Conservation (phyloP, 345 rosid genomes). For the Jatropha curcas region DNA sequence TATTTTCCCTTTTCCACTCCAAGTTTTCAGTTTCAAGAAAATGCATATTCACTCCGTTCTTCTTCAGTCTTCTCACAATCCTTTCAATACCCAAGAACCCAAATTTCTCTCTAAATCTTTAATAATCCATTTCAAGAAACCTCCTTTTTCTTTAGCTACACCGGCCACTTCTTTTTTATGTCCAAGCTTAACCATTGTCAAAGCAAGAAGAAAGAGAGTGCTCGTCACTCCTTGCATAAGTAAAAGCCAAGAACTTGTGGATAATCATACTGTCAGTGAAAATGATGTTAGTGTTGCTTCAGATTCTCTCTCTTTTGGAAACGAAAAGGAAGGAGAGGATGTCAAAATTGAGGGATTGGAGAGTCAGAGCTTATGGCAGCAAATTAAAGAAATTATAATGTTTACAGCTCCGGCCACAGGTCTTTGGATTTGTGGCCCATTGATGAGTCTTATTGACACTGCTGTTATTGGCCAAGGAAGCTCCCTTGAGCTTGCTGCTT, state of each 20-base stretch:
- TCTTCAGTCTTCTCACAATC: slow-evolving; percentile 27
- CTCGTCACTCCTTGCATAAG: slow-evolving; percentile 33
- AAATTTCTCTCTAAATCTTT: slow-evolving; percentile 29
- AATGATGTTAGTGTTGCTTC: slow-evolving; percentile 15
- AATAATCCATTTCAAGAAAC: slow-evolving; percentile 20
- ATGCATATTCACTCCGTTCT: slow-evolving; percentile 43
- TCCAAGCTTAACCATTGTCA: slow-evolving; percentile 9
- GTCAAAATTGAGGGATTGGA: slow-evolving; percentile 33
- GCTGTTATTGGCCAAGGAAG: slow-evolving; percentile 95
- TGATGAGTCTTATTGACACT: slow-evolving; percentile 95
- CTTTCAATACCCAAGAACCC: slow-evolving; percentile 23
- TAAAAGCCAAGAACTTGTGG: slow-evolving; percentile 34
- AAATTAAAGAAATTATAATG: slow-evolving; percentile 75
- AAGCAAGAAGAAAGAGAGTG: slow-evolving; percentile 8
- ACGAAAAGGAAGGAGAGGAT: slow-evolving; percentile 16
- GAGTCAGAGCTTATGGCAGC: slow-evolving; percentile 69
- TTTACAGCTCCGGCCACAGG: slow-evolving; percentile 92
- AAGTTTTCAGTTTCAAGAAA: neutral
- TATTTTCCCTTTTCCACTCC: neutral
- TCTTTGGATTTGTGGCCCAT: slow-evolving; percentile 82
- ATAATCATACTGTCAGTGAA: neutral
- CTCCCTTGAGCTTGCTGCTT: slow-evolving; percentile 88
- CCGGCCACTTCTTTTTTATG: slow-evolving; percentile 3
- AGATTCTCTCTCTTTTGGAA: neutral
- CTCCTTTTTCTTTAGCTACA: slow-evolving; percentile 4